Base-by-base conservation (phyloP, 2,329 filamentous ascomycete species). In the Botryosphaeria dothidea region DNA sequence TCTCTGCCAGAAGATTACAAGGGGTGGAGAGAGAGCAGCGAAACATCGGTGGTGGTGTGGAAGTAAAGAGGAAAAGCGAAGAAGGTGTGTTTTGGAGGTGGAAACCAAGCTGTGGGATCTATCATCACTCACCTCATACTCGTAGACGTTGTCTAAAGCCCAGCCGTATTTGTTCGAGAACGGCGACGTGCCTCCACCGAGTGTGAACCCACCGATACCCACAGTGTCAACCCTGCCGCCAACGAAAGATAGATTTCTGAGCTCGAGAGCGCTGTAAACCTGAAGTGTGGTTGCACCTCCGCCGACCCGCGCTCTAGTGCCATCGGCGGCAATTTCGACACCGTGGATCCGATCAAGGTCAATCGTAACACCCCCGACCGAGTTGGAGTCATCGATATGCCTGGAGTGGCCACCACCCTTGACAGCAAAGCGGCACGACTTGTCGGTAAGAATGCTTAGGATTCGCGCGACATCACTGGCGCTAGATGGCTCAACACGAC, bases 351-450 rank as follows among this genome's bases (percentile, higher is more conserved):
- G 43, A 13, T 68, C 67, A 57, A 75, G 68, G 56, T 75, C 73
- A 46, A 77, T 72, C 2, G 71, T 73, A 3, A 77, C 71, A 4
- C 74, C 74, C 41, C 71, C 67, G 0, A 70, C 67, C 17, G 74
- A 69, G 29, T 34, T 51, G 1, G 48, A 51, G 27, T 51, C 48
- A n/a, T 51, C 48, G 2, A 15, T 25, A 8, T 29, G 11, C 7
- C 48, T 6, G 13, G 48, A 31, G 11, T 51, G 48, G 7, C 48
- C 48, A 3, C 48, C 48, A 6, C 25, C 25, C 17, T 31, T 51
- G 48, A 51, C 27, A 8, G 48, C 48, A 29, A 51, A 51, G n/a
- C 25, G 48, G 48, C 48, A 51, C 25, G 19, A 51, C 1, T 7
- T 31, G 4, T 31, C 25, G 3, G 31, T 25, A 3, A 51, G 17